phyloP scores from a whole-genome alignment of 2,329 filamentous ascomycete genomes.

The Diplodia corticola region DNA sequence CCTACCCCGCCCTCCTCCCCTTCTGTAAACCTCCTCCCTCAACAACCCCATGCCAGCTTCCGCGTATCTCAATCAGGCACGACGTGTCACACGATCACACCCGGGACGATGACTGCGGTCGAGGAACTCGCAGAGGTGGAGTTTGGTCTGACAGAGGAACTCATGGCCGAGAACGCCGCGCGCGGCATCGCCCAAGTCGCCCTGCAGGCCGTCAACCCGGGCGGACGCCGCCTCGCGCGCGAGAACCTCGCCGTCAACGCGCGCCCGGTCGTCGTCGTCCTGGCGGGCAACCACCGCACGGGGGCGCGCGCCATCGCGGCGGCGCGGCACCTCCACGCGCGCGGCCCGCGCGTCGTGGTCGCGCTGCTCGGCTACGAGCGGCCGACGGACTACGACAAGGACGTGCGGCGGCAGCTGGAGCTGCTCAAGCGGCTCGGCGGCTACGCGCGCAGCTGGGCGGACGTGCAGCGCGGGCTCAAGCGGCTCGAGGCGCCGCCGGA shows the following conservation, averaged over 20 bases:
- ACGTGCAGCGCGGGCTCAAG: constrained; percentile 56
- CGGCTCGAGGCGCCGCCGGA: constrained; percentile 66
- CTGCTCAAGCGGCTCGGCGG: constrained; percentile 84
- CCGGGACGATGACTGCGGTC: constrained; percentile 86
- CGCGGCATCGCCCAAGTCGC: constrained; percentile 85
- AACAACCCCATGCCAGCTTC: constrained; percentile 35
- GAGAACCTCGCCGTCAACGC: constrained; percentile 44
- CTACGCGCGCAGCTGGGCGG: constrained; percentile 64
- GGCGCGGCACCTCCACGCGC: constrained; percentile 81
- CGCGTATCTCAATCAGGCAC: constrained; percentile 56
- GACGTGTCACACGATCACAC: constrained; percentile 59
- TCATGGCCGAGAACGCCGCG: constrained; percentile 89
- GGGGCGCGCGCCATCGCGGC: constrained; percentile 83
- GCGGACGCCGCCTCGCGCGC: constrained; percentile 58
- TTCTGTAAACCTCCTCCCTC: constrained; percentile 26
- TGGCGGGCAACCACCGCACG: constrained; percentile 95
- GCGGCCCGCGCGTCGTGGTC: constrained; percentile 76
- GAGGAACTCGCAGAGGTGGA: constrained; percentile 90
- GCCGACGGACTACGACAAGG: constrained; percentile 76
- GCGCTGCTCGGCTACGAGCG: constrained; percentile 84
- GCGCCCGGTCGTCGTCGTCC: constrained; percentile 65
- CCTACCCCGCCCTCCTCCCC: constrained; percentile 41
- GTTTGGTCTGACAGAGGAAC: constrained; percentile 80
- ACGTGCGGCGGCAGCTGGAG: constrained; percentile 76
- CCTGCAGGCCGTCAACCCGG: constrained; percentile 62